These are phyloP conservation scores for Suillus clintonianus DNA, from an alignment of 768 basidiomycete species.

Conservation along the genomic window DNA sequence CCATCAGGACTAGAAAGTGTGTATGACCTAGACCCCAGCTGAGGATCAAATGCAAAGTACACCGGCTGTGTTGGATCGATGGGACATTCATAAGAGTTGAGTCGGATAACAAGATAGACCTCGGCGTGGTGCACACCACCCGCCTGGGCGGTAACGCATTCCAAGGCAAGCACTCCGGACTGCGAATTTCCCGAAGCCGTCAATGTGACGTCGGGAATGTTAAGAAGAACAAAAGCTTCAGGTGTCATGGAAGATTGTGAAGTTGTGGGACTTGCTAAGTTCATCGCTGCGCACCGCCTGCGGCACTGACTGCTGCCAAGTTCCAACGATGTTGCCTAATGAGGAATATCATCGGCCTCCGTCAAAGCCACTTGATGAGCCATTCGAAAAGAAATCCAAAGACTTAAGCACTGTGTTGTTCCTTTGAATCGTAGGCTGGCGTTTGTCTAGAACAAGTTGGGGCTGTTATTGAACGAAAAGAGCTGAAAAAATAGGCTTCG, in stretches of 20 bases:
- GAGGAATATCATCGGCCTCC: background rate
- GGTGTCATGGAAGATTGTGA: conserved; percentile 4
- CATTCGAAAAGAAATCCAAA: too few species aligned
- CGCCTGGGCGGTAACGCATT: conserved; percentile 52
- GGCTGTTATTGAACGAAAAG: too few species aligned
- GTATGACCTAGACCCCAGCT: conserved; percentile 30
- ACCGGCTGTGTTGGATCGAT: conserved; percentile 59
- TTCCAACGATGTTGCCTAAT: background rate
- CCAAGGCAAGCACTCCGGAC: conserved; percentile 51
- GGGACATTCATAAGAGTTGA: conserved; percentile 57
- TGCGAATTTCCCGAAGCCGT: conserved; percentile 32
- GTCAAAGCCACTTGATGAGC: conserved; percentile 11
- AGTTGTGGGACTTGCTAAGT: background rate
- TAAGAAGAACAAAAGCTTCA: conserved; percentile 61
- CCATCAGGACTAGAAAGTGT: conserved; percentile 26
- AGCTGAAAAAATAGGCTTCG: too few species aligned
- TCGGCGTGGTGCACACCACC: conserved; percentile 37
- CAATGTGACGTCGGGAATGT: conserved; percentile 50
- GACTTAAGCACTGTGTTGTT: too few species aligned
- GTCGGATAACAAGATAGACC: conserved; percentile 65
- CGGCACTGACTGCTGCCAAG: too few species aligned
- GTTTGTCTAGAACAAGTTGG: too few species aligned
- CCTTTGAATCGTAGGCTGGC: too few species aligned
- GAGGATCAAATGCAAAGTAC: conserved; percentile 25
- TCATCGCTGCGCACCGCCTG: too few species aligned